Base-by-base conservation (phyloP, 140 eudicot genomes). In the Flaveria floridana region DNA sequence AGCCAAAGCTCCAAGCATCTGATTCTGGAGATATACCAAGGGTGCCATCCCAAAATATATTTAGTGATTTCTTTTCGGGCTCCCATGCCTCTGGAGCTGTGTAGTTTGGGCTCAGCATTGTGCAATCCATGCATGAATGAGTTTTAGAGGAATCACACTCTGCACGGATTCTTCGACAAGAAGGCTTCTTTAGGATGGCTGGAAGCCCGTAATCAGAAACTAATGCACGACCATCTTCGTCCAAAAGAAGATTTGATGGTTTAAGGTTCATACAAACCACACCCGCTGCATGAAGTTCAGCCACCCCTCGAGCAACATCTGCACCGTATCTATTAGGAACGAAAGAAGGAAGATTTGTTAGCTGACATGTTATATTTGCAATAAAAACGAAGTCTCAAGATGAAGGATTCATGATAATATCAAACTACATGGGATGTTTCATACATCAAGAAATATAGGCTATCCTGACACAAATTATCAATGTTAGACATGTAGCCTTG, bases 51-150 rank as follows among this genome's bases (percentile, higher is more conserved):
- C 97, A 90, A 70, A 94, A 90, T 21, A 85, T 82, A 76, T 88
- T 89, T 50, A 94, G 79, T 6, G 96, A 74, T 76, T 90, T 94
- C 68, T 85, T 88, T 8, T 82, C 96, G 13, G 97, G 97, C 75
- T 94, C 99, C 99, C 99, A 94, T 50, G 97, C 97, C 86, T 94
- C 99, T 1, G 99, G 99, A 74, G 99, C 99, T 68, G 97, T 90
- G 83, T 94, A 90, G 80, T 88, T 89, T 15, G 99, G 97, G 84
- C 89, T 90, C 61, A 94, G 86, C 96, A 94, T 89, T 21, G 97
- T 94, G 79, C 99, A 94, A 78, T 94, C 97, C 99, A 94, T 94
- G 73, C 99, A 94, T 72, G 99, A 94, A 89, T 94, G 99, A 53
- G 74, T 81, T 77, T 78, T 88, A 71, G 95, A 76, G 66, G 99